A percentile compares a stretch with the other conserved stretches of the same genome.
These are phyloP conservation scores for Saccharomycopsis amapae DNA, from an alignment of 805 yeast species.

Conservation along the genomic window DNA sequence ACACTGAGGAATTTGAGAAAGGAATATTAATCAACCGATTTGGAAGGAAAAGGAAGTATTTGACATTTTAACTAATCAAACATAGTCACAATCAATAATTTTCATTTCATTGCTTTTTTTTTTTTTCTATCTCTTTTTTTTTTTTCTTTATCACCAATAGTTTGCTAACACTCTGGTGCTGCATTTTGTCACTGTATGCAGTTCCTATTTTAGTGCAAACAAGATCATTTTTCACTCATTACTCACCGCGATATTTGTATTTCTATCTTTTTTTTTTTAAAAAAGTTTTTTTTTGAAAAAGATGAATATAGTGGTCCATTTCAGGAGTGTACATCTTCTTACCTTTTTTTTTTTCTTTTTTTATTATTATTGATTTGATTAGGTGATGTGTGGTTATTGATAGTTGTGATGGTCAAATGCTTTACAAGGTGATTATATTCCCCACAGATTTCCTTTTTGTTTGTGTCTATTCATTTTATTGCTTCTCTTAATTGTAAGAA, in stretches of 20 bases:
- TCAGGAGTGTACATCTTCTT: conserved; percentile 48
- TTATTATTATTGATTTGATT: too few relatives aligned
- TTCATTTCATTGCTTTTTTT: neutral
- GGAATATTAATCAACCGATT: too few relatives aligned
- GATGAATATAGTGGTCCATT: conserved; percentile 52
- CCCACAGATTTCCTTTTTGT: too few relatives aligned
- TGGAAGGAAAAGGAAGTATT: too few relatives aligned
- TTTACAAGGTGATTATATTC: too few relatives aligned
- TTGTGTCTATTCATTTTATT: too few relatives aligned
- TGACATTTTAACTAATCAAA: too few relatives aligned
- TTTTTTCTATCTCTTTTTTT: conserved; percentile 1
- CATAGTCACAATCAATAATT: neutral
- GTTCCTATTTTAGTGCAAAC: conserved; percentile 92
- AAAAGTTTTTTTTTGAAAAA: conserved; percentile 8
- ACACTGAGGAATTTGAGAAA: too few relatives aligned
- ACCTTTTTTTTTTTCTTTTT: conserved; percentile 8
- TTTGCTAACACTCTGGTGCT: conserved; percentile 95
- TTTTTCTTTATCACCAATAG: too few relatives aligned
- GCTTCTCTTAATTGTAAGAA: too few relatives aligned
- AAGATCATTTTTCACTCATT: conserved; percentile 52
- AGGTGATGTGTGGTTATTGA: too few relatives aligned
- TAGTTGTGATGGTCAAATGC: too few relatives aligned
- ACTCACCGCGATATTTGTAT: conserved; percentile 58
- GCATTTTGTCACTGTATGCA: conserved; percentile 44
- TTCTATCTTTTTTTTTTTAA: neutral